Evolutionary conservation across 1,139 yeast genomes (phyloP).

Genomic region (Candida mesenterica): DNA sequence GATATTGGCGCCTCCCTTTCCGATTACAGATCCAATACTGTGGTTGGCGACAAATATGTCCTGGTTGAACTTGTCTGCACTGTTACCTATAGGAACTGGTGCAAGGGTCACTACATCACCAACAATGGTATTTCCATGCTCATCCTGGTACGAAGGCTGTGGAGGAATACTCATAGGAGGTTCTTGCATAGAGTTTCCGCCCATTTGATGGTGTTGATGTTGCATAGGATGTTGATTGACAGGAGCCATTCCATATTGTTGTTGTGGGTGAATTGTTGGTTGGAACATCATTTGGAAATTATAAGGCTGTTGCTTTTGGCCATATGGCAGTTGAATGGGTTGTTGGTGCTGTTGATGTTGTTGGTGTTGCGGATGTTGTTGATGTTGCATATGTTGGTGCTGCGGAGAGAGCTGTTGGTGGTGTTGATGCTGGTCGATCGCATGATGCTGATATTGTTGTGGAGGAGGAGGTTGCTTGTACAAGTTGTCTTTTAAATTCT

Average conservation of each 20-base stretch:
- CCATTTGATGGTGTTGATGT: conserved; percentile 1
- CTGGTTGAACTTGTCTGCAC: conserved; percentile 54
- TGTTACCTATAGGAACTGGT: conserved; percentile 36
- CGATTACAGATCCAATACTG: conserved; percentile 82
- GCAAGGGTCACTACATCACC: conserved; percentile 46
- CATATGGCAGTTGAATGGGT: conserved; percentile 6
- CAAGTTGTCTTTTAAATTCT: conserved; percentile 7
- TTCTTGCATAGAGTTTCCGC: conserved; percentile 1
- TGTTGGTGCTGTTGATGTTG: conserved; percentile 14
- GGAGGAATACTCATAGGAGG: conserved; percentile 25
- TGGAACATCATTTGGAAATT: conserved; percentile 46
- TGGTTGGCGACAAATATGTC: conserved; percentile 75
- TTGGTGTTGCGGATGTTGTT: conserved; percentile 13
- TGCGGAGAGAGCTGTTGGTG: conserved; percentile 5
- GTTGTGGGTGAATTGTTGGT: conserved; percentile 41
- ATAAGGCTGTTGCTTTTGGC: conserved; percentile 27
- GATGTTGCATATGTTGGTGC: conserved; percentile 8
- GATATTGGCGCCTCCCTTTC: conserved; percentile 82
- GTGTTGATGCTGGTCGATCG: conserved; percentile 6
- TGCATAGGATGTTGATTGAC: not conserved
- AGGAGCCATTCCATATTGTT: conserved; percentile 17
- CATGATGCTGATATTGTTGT: conserved; percentile 5
- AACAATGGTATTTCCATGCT: conserved; percentile 44
- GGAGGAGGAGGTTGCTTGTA: conserved; percentile 10
- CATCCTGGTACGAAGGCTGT: conserved; percentile 43